Base-by-base conservation (phyloP, 192 early-diverging fungal species). In the Geosiphon pyriformis region DNA sequence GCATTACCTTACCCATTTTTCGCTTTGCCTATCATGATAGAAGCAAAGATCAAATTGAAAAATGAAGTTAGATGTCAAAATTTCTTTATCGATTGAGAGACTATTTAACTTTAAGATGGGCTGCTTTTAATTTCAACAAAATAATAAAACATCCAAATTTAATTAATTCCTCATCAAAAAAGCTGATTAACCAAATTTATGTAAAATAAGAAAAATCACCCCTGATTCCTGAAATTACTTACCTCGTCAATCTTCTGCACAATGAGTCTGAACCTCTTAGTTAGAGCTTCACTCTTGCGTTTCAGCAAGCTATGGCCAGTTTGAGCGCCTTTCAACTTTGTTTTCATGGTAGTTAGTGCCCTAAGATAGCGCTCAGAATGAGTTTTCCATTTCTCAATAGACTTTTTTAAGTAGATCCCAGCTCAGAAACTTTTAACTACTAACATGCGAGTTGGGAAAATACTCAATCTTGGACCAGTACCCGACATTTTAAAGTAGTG, bases 1-100 rank as follows among this genome's bases (percentile, higher is more conserved):
- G 96, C 92, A 99, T 92, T 48, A 99, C 88, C 74, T 92, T 94
- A 59, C 95, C 96, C 97, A 99, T 99, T 80, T 96, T 94, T 48
- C 88, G 79, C 71, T 99, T 99, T 50, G 94, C 88, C 92, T 94
- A 22, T 15, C 26, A 30, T 30, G 20, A 15, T 46, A 6, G 7
- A 46, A 46, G 17, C 42, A 46, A 46, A n/a, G n/a, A n/a, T n/a
- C n/a, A n/a, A n/a, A n/a, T n/a, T n/a, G n/a, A n/a, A n/a, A n/a
- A n/a, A n/a, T n/a, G n/a, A n/a, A n/a, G n/a, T n/a, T n/a, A n/a
- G n/a, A n/a, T n/a, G n/a, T n/a, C n/a, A n/a, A n/a, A n/a, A n/a
- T n/a, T n/a, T n/a, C n/a, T n/a, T n/a, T n/a, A n/a, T n/a, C n/a
- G n/a, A n/a, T n/a, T n/a, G n/a, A n/a, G n/a, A n/a, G n/a, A n/a